phyloP scores from a whole-genome alignment of 345 rosid species.

The Bretschneidera sinensis region DNA sequence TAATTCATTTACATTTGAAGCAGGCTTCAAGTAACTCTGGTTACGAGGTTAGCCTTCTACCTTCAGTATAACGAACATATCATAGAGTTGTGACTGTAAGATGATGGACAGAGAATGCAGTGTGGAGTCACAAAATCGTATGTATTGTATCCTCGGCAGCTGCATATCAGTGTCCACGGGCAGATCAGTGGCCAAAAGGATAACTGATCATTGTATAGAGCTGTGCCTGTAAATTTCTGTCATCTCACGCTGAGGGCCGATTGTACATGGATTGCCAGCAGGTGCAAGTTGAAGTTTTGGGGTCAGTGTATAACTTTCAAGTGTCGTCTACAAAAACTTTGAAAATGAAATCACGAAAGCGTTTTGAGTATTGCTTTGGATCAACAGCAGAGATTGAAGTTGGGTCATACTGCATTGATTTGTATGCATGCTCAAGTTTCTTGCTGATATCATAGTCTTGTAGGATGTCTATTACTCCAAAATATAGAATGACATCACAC shows the following conservation, averaged over 20 bases:
- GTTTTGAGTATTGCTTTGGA: constrained; percentile 88
- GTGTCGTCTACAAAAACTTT: constrained; percentile 77
- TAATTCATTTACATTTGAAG: constrained; percentile 31
- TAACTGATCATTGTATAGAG: too few relatives aligned
- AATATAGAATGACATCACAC: constrained; percentile 66
- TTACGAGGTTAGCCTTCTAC: constrained; percentile 18
- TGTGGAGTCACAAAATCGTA: not conserved
- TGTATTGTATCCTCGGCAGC: constrained; percentile 1
- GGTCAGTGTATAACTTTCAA: constrained; percentile 29
- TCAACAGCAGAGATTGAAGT: constrained; percentile 98
- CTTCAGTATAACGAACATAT: constrained; percentile 15
- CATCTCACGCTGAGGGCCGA: constrained; percentile 12
- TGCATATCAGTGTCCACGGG: constrained; percentile 4
- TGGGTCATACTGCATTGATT: constrained; percentile 92
- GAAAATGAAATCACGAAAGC: constrained; percentile 85
- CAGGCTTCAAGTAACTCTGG: constrained; percentile 12
- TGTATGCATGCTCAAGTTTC: constrained; percentile 98
- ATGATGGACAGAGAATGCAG: constrained; percentile 7
- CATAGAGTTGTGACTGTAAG: constrained; percentile 2
- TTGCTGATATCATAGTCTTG: constrained; percentile 99
- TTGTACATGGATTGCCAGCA: constrained; percentile 22
- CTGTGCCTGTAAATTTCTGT: constrained; percentile 3
- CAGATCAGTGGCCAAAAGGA: not conserved
- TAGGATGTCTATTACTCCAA: constrained; percentile 90
- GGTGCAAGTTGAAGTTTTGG: constrained; percentile 17